Base-by-base conservation (phyloP, 2,329 filamentous ascomycete genomes). In the Pseudovirgaria hyperparasitica region DNA sequence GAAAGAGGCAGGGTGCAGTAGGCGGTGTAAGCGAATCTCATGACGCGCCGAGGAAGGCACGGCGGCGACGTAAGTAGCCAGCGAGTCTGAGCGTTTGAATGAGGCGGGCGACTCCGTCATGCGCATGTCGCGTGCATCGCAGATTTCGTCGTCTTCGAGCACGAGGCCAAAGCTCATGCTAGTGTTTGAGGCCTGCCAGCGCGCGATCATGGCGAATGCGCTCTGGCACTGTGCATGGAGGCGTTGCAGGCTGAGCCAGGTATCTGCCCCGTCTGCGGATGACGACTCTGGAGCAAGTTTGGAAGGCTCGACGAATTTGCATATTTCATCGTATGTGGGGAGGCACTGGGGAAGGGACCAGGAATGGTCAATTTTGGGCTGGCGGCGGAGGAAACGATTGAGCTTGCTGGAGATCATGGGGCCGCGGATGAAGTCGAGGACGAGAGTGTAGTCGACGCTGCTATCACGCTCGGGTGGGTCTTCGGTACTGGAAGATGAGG, bases 391-490 rank as follows among this genome's bases (percentile, higher is more conserved):
- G 41, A 72, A 82, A 6, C 66, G 50, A 13, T 64, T 62, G 4
- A 92, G 56, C 5, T 73, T 74, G 39, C 76, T 85, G 18, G 63
- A 62, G 1, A 63, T 67, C 37, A 92, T 61, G 19, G 76, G 75
- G 16, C 70, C 68, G 38, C 78, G 68, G 19, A 96, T 79, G 45
- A 94, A 94, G 1, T 71, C 66, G 6, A 93, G 53, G 1, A 92
- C 72, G 30, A 75, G 75, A 10, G 64, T 62, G 26, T 79, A 69
- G 36, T 92, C 81, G 33, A 92, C 71, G 0, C 72, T 70, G 1
- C 78, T 73, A 39, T 90, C 81, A 38, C 79, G 80, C 33, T 87
- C 84, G 14, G 74, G 67, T 23, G 80, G 63, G 36, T 94, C 87
- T 13, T 84, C 74, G 6, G 64, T 57, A 11, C 62, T 62, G 24